A percentile compares a stretch with the other conserved stretches of the same genome.
Evolutionary conservation across 371 early-diverging fungal species (phyloP).

Genomic region (Rhizomucor miehei): DNA sequence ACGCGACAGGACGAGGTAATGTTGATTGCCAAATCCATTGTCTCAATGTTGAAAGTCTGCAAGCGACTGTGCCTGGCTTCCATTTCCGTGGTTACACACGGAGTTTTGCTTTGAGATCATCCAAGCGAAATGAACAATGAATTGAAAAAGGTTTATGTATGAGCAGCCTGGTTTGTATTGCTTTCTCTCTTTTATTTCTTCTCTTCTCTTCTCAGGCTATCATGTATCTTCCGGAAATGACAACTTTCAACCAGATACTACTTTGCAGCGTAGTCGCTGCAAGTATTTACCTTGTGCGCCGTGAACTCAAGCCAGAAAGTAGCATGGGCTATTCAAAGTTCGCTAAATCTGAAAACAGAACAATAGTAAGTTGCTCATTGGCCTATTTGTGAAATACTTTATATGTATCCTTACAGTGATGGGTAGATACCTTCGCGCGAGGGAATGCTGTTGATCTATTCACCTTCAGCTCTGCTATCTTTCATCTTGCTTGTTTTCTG

Average conservation of each 20-base stretch:
- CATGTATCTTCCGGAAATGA: slow-evolving; percentile 21
- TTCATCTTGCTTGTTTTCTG: not conserved
- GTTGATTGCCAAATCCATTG: slow-evolving; percentile 50
- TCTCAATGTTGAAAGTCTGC: not conserved
- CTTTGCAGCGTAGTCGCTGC: not conserved
- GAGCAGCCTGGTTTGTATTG: not conserved
- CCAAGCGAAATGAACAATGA: not conserved
- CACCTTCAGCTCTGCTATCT: slow-evolving; percentile 17
- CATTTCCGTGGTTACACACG: no score
- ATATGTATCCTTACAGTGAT: not conserved
- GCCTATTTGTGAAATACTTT: no score
- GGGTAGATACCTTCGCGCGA: slow-evolving; percentile 23
- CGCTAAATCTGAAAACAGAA: not conserved
- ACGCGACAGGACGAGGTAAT: slow-evolving; percentile 61
- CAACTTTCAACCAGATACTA: slow-evolving; percentile 2
- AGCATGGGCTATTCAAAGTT: slow-evolving; percentile 40
- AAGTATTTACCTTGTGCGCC: not conserved
- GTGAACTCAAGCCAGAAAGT: slow-evolving; percentile 26
- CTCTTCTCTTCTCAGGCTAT: not conserved
- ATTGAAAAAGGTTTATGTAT: not conserved
- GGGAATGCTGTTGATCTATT: slow-evolving; percentile 41
- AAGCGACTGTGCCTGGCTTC: not conserved
- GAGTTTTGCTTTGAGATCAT: not conserved
- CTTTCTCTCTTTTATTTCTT: slow-evolving; percentile 4
- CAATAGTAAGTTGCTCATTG: slow-evolving; percentile 10